Conservation (phyloP, 106 monocot species). For the Triglochin maritima region DNA sequence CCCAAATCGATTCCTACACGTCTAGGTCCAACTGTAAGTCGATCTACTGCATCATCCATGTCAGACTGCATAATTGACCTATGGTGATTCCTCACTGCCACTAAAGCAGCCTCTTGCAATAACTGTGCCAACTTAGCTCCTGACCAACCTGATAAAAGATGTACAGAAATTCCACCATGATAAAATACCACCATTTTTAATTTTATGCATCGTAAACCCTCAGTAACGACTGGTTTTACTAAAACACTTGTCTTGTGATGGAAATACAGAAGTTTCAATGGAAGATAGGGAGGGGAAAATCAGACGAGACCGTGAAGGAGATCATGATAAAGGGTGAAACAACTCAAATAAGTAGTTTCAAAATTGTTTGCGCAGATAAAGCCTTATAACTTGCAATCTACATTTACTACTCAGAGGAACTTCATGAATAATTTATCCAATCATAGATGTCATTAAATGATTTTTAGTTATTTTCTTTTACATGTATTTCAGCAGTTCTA, state of each 20-base stretch:
- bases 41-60: conserved; percentile 79
- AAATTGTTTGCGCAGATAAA: too few relatives aligned
- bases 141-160: conserved; percentile 50
- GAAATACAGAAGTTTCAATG: too few relatives aligned
- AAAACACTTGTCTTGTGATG: too few relatives aligned
- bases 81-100: conserved; percentile 64
- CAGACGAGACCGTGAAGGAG: background rate
- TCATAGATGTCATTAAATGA: too few relatives aligned
- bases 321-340: background rate
- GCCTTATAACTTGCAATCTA: too few relatives aligned
- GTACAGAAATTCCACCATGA: background rate
- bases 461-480: too few relatives aligned
- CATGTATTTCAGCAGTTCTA: too few relatives aligned
- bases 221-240: too few relatives aligned
- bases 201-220: background rate
- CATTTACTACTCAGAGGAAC: too few relatives aligned
- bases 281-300: too few relatives aligned
- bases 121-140: conserved; percentile 79
- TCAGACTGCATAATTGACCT: conserved; percentile 60
- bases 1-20: conserved; percentile 59
- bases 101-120: conserved; percentile 71
- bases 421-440: too few relatives aligned
- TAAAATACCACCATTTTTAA: background rate
- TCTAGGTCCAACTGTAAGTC: conserved; percentile 67
- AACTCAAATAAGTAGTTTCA: too few relatives aligned